Evolutionary conservation across 208 protist species (phyloP), one percentile per base, ranked within the genome.

Genomic region (Sergeia podlipaevii): DNA sequence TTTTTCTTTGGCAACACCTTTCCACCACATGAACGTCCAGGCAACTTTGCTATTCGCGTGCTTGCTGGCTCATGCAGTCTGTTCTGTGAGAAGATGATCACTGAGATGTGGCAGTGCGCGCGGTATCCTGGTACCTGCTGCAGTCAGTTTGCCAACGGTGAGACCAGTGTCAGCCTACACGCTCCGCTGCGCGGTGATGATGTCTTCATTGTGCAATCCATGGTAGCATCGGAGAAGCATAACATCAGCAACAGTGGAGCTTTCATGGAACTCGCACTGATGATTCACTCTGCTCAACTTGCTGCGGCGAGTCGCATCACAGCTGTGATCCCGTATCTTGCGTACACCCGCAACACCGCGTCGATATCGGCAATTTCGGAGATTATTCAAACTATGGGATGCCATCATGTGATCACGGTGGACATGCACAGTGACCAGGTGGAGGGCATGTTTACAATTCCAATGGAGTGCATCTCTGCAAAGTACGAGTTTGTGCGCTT

Each of bases 181-280:
- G 73, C 85, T 26, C 77, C 85, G n/a, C 84, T 98, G 20, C 91
- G 97, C 30, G 96, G 96, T 21, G 83, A 91, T 49, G 97, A 98
- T 76, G 82, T 98, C 5, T 98, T 96, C 60, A 80, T 98, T 37
- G 80, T 98, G 29, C 93, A 98, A 66, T 92, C 85, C 5, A 76
- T 89, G 46, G 80, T 83, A 2, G 62, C 90, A 37, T 64, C 81
- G 36, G 90, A 89, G 28, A 70, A 66, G 11, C 69, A 91, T 41
- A 87, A 71, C 36, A 81, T 98, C 28, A 96, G 95, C 52, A 89
- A 96, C 72, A 69, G 74, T 3, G 77, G 64, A 17, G 69, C 77
- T 11, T 43, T 91, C 27, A 98, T 98, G 96, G 96, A 98, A 69
- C 63, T 97, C 20, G 67, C 78, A 20, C 76, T 97, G 54, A 84